These are phyloP conservation scores for Blastobotrys apis DNA, from an alignment of 1,139 yeast genomes.

Conservation along the genomic window DNA sequence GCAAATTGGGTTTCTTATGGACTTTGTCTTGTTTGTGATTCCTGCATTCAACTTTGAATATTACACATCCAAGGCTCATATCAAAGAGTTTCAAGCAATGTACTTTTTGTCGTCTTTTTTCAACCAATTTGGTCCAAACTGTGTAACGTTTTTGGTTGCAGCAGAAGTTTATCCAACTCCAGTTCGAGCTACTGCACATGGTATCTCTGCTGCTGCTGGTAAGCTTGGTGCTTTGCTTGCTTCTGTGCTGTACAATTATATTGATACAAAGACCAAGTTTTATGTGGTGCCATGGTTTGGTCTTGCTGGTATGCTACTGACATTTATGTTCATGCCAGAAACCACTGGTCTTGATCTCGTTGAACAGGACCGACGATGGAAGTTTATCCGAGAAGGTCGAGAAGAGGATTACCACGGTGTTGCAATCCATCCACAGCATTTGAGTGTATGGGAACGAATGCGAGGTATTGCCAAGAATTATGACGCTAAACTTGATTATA, in stretches of 20 bases:
- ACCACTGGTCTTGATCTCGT: constrained; percentile 37
- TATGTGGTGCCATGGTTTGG: constrained; percentile 41
- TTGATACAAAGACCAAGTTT: constrained; percentile 34
- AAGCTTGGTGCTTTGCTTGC: constrained; percentile 97
- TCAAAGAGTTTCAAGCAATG: constrained; percentile 54
- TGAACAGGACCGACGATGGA: constrained; percentile 39
- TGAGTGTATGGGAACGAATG: constrained; percentile 37
- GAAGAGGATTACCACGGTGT: constrained; percentile 38
- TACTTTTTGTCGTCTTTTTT: constrained; percentile 62
- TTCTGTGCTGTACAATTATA: constrained; percentile 52
- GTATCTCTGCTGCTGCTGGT: constrained; percentile 95
- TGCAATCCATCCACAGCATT: constrained; percentile 36
- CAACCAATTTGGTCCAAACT: constrained; percentile 81
- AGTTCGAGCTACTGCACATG: constrained; percentile 97
- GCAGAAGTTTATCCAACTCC: constrained; percentile 97
- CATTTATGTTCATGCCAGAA: constrained; percentile 36
- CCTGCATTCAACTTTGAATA: constrained; percentile 61
- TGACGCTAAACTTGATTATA: constrained; percentile 37
- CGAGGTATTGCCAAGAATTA: constrained; percentile 36
- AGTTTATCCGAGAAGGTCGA: constrained; percentile 34
- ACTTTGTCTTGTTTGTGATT: constrained; percentile 54
- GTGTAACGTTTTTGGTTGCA: constrained; percentile 91
- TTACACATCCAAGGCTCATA: constrained; percentile 41
- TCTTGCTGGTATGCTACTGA: constrained; percentile 36
- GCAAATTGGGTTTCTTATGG: constrained; percentile 55